Evolutionary conservation across 305 asterid genomes (phyloP), one percentile per base, ranked within the genome.

Genomic region (Ajuga reptans): DNA sequence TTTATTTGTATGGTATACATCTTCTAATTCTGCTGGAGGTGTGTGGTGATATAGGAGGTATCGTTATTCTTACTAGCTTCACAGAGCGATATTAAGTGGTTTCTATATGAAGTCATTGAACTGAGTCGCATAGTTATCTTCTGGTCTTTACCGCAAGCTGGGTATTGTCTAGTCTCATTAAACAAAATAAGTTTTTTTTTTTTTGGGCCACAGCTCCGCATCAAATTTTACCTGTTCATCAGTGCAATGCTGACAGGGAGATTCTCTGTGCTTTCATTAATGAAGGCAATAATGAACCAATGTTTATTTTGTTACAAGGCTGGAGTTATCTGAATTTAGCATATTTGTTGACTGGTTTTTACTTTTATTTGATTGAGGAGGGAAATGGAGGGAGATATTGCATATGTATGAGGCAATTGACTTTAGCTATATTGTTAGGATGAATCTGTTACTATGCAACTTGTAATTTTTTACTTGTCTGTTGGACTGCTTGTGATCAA

Each of bases 401-500:
- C 64, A 46, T 58, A 29, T 15, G 9, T 45, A 14, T 4, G 71
- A 54, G 39, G 70, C 57, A 27, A 21, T 17, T 5, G 46, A 53
- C 29, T 50, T 46, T 69, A 5, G 46, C 69, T 18, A 21, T 21
- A 21, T 21, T 54, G 47, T 31, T 34, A n/a, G 31, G 46, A 18
- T 37, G 43, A 17, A 15, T 39, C n/a, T 43, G 43, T 65, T 17
- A 11, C 3, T 34, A 27, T 52, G 51, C 62, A 36, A 58, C 37
- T 33, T 62, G 12, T 59, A 42, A 34, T n/a, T 11, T 68, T 29
- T 41, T 21, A 17, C 37, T 29, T 39, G 39, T 31, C 47, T 9
- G 50, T 37, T 64, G 34, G 65, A 52, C 52, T 77, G 37, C 57
- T 41, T 37, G 21, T 31, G 60, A 34, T 50, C 56, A 41, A 41